Percentiles rank a stretch among this genome's conserved stretches.
Conservation (phyloP, 1,284 basidiomycete genomes). For the Peniophora sp. region DNA sequence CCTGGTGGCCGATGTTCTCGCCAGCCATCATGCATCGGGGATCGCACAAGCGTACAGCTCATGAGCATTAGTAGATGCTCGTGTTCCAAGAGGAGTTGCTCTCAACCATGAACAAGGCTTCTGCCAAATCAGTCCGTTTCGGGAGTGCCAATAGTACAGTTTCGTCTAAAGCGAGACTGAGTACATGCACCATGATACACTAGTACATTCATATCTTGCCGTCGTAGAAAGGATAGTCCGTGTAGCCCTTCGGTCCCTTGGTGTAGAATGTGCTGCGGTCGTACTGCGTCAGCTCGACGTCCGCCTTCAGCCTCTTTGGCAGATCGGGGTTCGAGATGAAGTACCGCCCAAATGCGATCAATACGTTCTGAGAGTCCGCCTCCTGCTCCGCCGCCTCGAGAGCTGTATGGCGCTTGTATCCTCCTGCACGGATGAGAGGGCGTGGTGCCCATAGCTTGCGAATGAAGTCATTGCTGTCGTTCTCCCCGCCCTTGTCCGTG, state of each 20-base stretch:
- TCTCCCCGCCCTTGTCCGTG: background rate
- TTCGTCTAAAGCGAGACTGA: too few relatives aligned
- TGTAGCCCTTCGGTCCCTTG: constrained; percentile 12
- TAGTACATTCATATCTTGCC: constrained; percentile 7
- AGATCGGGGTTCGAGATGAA: constrained; percentile 35
- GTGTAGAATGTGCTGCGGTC: constrained; percentile 9
- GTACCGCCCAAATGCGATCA: background rate
- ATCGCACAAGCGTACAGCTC: too few relatives aligned
- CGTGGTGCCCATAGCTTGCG: constrained; percentile 7
- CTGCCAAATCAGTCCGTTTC: too few relatives aligned
- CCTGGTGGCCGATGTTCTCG: too few relatives aligned
- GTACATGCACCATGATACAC: too few relatives aligned
- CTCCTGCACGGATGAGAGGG: constrained; percentile 24
- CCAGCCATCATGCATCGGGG: too few relatives aligned
- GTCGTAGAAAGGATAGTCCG: background rate
- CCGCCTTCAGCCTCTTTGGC: constrained; percentile 30
- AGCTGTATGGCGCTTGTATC: constrained; percentile 8
- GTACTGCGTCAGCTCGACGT: constrained; percentile 21
- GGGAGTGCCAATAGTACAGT: too few relatives aligned
- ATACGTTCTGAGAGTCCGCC: constrained; percentile 8
- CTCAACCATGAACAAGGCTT: too few relatives aligned
- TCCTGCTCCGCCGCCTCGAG: background rate
- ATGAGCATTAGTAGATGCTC: too few relatives aligned
- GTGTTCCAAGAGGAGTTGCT: too few relatives aligned
- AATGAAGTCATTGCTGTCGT: constrained; percentile 3